Conservation (phyloP, 768 basidiomycete genomes). For the Tylopilus plumbeoviolaceoides region DNA sequence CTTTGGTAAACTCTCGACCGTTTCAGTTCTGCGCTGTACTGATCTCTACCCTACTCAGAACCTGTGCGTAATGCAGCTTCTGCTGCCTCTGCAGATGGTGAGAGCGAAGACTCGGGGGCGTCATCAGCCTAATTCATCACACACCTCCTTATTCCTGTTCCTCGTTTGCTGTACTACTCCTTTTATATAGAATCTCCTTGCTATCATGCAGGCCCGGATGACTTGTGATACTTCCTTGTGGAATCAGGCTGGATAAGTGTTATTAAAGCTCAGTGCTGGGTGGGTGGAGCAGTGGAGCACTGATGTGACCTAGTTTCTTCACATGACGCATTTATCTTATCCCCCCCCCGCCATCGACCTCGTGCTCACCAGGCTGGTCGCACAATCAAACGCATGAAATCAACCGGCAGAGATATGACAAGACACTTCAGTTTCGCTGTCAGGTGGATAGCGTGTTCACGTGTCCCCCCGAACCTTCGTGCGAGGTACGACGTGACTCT, state of each 20-base stretch:
- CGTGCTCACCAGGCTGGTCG: constrained; percentile 5
- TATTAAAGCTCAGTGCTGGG: constrained; percentile 13
- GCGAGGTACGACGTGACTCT: not conserved
- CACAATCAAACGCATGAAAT: constrained; percentile 10
- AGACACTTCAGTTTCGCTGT: not conserved
- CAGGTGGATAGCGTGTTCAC: constrained; percentile 17
- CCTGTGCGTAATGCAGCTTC: constrained; percentile 53
- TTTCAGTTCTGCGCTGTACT: constrained; percentile 15
- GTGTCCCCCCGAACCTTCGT: not conserved
- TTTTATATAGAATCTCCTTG: constrained; percentile 30
- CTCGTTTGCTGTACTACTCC: constrained; percentile 31
- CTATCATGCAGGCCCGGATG: constrained; percentile 17
- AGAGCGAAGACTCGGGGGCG: constrained; percentile 50
- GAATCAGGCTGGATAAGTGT: constrained; percentile 19
- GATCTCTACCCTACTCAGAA: constrained; percentile 40
- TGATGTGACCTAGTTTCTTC: not conserved
- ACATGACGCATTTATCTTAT: constrained; percentile 9
- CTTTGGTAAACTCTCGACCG: constrained; percentile 56
- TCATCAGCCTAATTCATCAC: constrained; percentile 30
- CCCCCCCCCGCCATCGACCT: not conserved
- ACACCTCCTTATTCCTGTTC: constrained; percentile 24
- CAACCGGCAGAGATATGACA: constrained; percentile 2
- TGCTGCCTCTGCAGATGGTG: constrained; percentile 49
- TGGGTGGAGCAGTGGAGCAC: not conserved
- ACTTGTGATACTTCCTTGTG: constrained; percentile 16